Conservation (phyloP, 441 rosid genomes). For the Metrosideros polymorpha region DNA sequence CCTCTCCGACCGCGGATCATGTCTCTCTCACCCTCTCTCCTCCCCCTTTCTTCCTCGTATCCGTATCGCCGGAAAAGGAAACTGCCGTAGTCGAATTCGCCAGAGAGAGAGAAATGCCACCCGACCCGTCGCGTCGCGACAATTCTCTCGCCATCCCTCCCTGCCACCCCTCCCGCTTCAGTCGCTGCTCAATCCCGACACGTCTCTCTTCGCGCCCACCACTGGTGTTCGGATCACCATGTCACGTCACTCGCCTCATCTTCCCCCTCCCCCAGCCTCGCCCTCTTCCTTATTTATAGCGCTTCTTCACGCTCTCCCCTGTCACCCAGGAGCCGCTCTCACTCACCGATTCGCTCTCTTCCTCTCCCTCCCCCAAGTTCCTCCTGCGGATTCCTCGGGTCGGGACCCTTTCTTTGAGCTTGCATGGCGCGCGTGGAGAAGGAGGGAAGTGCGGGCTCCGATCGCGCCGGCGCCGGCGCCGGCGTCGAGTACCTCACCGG, state of each 20-base stretch:
- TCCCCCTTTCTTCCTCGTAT: neutral
- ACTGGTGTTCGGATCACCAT: neutral
- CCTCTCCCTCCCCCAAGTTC: too few species aligned
- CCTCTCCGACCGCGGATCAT: neutral
- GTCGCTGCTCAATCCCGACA: neutral
- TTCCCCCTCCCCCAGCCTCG: neutral
- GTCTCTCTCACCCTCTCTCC: neutral
- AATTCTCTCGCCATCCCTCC: neutral
- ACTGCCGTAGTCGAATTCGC: neutral
- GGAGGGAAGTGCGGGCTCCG: neutral
- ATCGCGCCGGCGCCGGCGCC: neutral
- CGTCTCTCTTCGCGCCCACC: neutral
- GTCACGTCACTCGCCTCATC: neutral
- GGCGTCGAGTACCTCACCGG: slow-evolving; percentile 51
- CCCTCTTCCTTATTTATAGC: neutral
- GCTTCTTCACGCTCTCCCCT: neutral
- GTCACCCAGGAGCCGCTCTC: neutral
- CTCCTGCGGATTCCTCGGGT: neutral
- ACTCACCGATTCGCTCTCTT: neutral
- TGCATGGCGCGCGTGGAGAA: neutral
- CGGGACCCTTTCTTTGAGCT: neutral
- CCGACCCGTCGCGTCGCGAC: neutral
- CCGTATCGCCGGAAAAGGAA: neutral
- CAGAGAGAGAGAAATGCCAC: neutral
- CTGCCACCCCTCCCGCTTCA: neutral